phyloP scores from a whole-genome alignment of 2,329 filamentous ascomycete genomes.

The Pestalotiopsis sp. region DNA sequence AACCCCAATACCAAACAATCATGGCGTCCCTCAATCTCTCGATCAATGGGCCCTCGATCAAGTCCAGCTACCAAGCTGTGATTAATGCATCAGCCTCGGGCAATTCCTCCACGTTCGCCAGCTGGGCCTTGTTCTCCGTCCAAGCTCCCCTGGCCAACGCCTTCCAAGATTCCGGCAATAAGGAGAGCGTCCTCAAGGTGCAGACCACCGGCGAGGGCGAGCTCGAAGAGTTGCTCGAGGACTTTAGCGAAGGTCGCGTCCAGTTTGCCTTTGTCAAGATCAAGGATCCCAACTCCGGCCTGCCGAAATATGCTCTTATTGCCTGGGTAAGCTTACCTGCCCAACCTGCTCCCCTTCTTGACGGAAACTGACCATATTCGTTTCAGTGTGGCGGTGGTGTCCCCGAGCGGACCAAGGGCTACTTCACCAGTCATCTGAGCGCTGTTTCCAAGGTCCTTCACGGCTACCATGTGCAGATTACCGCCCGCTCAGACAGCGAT shows the following conservation, averaged over 20 bases:
- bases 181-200: constrained; percentile 95
- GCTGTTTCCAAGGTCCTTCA: constrained; percentile 91
- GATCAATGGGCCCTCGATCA: constrained; percentile 80
- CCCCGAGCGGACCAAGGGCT: constrained; percentile 97
- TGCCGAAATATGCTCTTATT: constrained; percentile 92
- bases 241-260: constrained; percentile 94
- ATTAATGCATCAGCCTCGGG: constrained; percentile 54
- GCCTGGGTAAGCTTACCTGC: constrained; percentile 65
- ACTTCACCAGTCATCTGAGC: constrained; percentile 92
- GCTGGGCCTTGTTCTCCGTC: constrained; percentile 94
- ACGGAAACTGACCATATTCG: not conserved
- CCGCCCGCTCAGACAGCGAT: constrained; percentile 87
- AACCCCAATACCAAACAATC: constrained; percentile 22
- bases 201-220: constrained; percentile 94
- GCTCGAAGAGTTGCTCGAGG: constrained; percentile 84
- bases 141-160: constrained; percentile 90
- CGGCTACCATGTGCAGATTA: constrained; percentile 97
- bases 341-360: not conserved
- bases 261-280: constrained; percentile 98
- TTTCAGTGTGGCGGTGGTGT: constrained; percentile 86
- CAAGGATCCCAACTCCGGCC: constrained; percentile 86
- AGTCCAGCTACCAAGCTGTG: constrained; percentile 72
- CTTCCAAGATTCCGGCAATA: constrained; percentile 83
- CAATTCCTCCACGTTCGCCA: constrained; percentile 78
- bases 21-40: constrained; percentile 85